Conservation (phyloP, 108 stramenopile genomes). For the Nitzschia sp. region DNA sequence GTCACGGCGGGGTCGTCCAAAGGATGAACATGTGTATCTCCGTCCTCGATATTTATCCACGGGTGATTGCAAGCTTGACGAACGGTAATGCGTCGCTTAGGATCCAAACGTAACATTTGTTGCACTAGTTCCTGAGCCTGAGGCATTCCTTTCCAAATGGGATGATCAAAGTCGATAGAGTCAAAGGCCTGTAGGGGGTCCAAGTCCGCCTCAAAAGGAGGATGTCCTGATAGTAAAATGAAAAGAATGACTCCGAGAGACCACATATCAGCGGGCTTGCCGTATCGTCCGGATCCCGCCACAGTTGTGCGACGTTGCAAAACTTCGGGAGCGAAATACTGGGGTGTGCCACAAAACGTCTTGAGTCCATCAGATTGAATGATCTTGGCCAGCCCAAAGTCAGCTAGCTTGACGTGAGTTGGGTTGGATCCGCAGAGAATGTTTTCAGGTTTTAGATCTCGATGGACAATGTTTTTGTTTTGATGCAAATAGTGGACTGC, state of each 20-base stretch:
- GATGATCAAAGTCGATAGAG: constrained; percentile 41
- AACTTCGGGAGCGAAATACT: constrained; percentile 93
- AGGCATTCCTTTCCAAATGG: constrained; percentile 29
- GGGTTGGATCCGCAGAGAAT: constrained; percentile 69
- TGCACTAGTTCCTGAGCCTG: constrained; percentile 73
- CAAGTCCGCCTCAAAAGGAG: constrained; percentile 71
- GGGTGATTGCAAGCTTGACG: constrained; percentile 72
- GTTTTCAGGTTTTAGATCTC: constrained; percentile 95
- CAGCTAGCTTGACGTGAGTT: constrained; percentile 71
- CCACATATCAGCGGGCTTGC: constrained; percentile 87
- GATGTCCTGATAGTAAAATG: constrained; percentile 75
- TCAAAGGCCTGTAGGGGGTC: constrained; percentile 38
- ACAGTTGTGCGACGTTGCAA: constrained; percentile 71
- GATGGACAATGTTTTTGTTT: constrained; percentile 69
- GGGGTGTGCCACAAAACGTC: constrained; percentile 93
- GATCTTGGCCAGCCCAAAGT: constrained; percentile 92
- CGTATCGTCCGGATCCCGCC: constrained; percentile 77
- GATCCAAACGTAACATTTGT: constrained; percentile 60
- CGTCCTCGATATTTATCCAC: constrained; percentile 84
- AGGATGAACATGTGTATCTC: constrained; percentile 85
- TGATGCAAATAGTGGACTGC: constrained; percentile 87
- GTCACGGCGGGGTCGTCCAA: constrained; percentile 67
- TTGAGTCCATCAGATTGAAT: constrained; percentile 72
- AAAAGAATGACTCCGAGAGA: constrained; percentile 86
- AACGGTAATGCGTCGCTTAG: constrained; percentile 63